Conservation (phyloP, 116 monocot genomes). For the Cymodocea nodosa region DNA sequence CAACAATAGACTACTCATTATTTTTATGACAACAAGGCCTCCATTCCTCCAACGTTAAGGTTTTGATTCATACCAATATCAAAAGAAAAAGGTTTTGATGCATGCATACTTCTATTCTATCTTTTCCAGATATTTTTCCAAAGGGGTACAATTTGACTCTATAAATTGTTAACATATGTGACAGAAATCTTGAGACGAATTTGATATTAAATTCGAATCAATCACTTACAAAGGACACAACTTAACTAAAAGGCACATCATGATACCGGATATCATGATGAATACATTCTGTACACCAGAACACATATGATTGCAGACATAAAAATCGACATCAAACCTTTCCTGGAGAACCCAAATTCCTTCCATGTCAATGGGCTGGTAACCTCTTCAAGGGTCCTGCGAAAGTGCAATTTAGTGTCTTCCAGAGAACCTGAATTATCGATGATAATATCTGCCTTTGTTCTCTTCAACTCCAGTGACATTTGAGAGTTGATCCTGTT, state of each 20-base stretch:
- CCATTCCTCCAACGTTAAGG: too few species aligned
- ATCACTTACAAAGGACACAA: background rate
- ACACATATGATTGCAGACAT: constrained; percentile 18
- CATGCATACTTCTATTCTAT: too few species aligned
- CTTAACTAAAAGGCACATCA: background rate
- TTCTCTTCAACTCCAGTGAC: constrained; percentile 58
- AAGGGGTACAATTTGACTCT: too few species aligned
- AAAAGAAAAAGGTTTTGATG: too few species aligned
- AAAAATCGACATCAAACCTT: constrained; percentile 35
- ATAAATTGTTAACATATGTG: too few species aligned
- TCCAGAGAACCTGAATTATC: constrained; percentile 77
- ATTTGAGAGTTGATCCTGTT: constrained; percentile 62
- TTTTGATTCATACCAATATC: too few species aligned
- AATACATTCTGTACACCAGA: constrained; percentile 4
- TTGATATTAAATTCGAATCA: too few species aligned
- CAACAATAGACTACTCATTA: too few species aligned
- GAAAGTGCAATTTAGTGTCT: constrained; percentile 47
- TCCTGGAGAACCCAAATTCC: constrained; percentile 40
- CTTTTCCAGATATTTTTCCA: too few species aligned
- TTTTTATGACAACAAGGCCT: too few species aligned
- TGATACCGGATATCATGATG: background rate
- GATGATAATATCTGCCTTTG: constrained; percentile 61
- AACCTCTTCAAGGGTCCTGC: constrained; percentile 25
- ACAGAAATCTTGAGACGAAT: too few species aligned
- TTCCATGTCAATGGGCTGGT: constrained; percentile 41